Evolutionary conservation across 768 basidiomycete genomes (phyloP), one percentile per base, ranked within the genome.

Genomic region (Mycena capillaripes): DNA sequence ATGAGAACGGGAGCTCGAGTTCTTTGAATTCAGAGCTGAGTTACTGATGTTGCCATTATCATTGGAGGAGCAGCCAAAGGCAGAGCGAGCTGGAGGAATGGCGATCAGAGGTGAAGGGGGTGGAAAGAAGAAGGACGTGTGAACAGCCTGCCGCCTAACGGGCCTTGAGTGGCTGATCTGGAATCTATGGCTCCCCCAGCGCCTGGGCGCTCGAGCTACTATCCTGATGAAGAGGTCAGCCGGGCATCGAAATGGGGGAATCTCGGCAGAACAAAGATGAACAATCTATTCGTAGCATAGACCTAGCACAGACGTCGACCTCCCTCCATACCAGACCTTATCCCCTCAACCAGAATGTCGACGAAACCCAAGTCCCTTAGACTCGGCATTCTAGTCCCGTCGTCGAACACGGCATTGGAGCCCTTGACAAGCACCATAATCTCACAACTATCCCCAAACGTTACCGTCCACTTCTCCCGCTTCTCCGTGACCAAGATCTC

Each of bases 401-500:
- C 62, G 48, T 63, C 50, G 48, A 63, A 63, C 36, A 63, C 62
- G 46, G 62, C 62, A 63, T 63, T 63, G 48, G 62, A 63, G 48
- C 62, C 62, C 48, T 34, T 63, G 48, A 63, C 62, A 63, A 63
- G 62, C 48, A 27, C 62, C 50, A 63, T 63, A 63, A 63, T 63
- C 50, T 63, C 62, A 36, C 62, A 63, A 40, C 62, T 63, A 63
- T 63, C 62, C 62, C 62, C 62, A 63, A 63, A 63, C 62, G 62
- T 52, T 48, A 63, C 62, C 62, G 62, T 63, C 62, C 62, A 63
- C 62, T 63, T 63, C 48, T 63, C 62, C 62, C 62, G 62, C 62
- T 63, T 63, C 50, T 53, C 62, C 62, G 62, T 63, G 48, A 63
- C 48, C 62, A 63, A 63, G 62, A 63, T 63, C 62, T 63, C 62